phyloP scores from a whole-genome alignment of 169 alveolate genomes.

The Plasmodium adleri region DNA sequence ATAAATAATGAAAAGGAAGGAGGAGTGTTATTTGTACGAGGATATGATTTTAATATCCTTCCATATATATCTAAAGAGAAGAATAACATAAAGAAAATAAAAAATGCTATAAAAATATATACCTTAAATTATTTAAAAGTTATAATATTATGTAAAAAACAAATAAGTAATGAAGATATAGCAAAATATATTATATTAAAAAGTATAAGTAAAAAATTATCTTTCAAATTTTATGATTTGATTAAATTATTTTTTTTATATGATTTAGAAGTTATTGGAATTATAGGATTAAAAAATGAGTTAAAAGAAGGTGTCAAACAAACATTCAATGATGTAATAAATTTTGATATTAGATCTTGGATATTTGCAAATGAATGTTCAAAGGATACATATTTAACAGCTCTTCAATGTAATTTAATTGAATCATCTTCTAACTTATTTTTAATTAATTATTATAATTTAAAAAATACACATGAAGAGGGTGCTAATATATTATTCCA shows the following conservation, averaged over 20 bases:
- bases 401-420: conserved; percentile 59
- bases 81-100: conserved; percentile 48
- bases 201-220: conserved; percentile 23
- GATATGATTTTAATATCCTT: conserved; percentile 58
- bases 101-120: conserved; percentile 45
- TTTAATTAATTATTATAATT: conserved; percentile 36
- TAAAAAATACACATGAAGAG: conserved; percentile 9
- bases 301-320: conserved; percentile 68
- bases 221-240: conserved; percentile 49
- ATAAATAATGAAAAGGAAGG: conserved; percentile 22
- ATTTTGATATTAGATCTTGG: conserved; percentile 75
- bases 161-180: conserved; percentile 67
- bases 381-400: conserved; percentile 72
- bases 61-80: conserved; percentile 58
- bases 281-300: conserved; percentile 64
- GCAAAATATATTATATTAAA: conserved; percentile 66
- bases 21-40: conserved; percentile 61
- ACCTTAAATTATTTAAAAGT: conserved; percentile 74
- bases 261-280: conserved; percentile 67
- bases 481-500: conserved; percentile 59
- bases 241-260: conserved; percentile 62
- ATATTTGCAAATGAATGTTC: conserved; percentile 73
- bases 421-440: conserved; percentile 44
- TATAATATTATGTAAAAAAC: conserved; percentile 63
- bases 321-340: conserved; percentile 43